Conservation (phyloP, 2,329 filamentous ascomycete genomes). For the Beauveria medogensis region DNA sequence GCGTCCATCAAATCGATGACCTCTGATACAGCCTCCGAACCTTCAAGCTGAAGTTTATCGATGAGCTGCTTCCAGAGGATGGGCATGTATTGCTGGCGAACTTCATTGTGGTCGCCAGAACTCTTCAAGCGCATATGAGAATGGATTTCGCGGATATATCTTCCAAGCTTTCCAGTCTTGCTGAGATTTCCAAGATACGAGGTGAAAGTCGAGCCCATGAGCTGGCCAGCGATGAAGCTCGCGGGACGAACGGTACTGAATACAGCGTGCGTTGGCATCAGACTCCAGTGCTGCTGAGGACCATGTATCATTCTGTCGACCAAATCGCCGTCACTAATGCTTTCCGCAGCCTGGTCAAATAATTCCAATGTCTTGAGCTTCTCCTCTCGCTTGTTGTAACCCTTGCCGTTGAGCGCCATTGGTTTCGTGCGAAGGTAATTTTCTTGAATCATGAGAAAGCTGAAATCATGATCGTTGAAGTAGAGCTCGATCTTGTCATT, state of each 20-base stretch:
- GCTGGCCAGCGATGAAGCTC: constrained; percentile 75
- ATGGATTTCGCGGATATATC: constrained; percentile 87
- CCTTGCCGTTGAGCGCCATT: constrained; percentile 46
- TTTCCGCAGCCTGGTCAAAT: constrained; percentile 80
- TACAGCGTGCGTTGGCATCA: constrained; percentile 94
- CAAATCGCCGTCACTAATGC: constrained; percentile 93
- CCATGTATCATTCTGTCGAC: constrained; percentile 98
- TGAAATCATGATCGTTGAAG: constrained; percentile 99
- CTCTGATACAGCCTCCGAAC: constrained; percentile 71
- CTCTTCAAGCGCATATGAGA: constrained; percentile 90
- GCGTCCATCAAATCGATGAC: constrained; percentile 96
- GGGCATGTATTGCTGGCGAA: constrained; percentile 90
- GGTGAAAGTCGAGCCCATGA: constrained; percentile 71
- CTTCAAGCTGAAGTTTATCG: constrained; percentile 64
- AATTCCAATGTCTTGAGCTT: constrained; percentile 80
- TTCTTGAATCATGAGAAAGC: constrained; percentile 94
- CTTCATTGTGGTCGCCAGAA: constrained; percentile 85
- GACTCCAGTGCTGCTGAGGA: constrained; percentile 93
- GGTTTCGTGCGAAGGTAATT: constrained; percentile 89
- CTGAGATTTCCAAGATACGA: constrained; percentile 94
- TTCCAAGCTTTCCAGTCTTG: constrained; percentile 67
- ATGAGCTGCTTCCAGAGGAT: constrained; percentile 77
- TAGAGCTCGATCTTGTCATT: constrained; percentile 99
- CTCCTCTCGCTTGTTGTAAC: constrained; percentile 56
- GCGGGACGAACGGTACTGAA: constrained; percentile 92